A percentile compares a stretch with the other conserved stretches of the same genome.
Conservation (phyloP, 2,329 filamentous ascomycete genomes). For the Capronia epimyces region DNA sequence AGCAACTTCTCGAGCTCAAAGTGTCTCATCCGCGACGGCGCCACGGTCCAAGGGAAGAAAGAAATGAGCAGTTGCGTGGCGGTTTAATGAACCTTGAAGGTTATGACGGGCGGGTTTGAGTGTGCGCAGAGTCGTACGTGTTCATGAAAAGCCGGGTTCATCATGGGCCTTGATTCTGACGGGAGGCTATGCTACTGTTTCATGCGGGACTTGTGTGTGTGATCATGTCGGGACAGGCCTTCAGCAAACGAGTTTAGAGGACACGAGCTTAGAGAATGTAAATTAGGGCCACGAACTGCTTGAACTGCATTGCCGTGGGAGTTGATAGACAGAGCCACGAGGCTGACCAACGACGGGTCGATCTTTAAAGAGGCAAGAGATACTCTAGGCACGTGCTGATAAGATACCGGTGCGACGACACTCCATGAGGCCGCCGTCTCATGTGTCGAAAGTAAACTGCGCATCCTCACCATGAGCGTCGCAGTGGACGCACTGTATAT, state of each 20-base stretch:
- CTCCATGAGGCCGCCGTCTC: background rate
- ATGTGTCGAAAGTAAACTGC: background rate
- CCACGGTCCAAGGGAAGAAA: conserved; percentile 46
- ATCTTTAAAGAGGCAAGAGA: too few species aligned
- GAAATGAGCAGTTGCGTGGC: conserved; percentile 35
- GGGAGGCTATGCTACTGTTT: background rate
- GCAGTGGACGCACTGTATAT: conserved; percentile 94
- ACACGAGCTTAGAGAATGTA: background rate
- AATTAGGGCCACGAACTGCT: background rate
- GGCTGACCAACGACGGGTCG: background rate
- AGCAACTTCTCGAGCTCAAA: conserved; percentile 76
- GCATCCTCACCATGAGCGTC: conserved; percentile 61
- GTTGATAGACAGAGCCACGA: background rate
- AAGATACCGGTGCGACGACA: background rate
- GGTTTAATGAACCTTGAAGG: background rate
- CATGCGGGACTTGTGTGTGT: background rate
- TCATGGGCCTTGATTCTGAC: background rate
- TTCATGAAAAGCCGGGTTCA: background rate
- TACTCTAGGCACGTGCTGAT: conserved; percentile 5
- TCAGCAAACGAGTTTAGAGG: background rate
- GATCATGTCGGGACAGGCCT: background rate
- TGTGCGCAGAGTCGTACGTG: background rate
- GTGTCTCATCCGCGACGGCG: conserved; percentile 68
- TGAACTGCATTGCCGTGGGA: background rate
- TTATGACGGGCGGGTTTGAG: background rate